These are phyloP conservation scores for Pyrenochaeta sp. DNA, from an alignment of 2,329 filamentous ascomycete species.

Conservation along the genomic window DNA sequence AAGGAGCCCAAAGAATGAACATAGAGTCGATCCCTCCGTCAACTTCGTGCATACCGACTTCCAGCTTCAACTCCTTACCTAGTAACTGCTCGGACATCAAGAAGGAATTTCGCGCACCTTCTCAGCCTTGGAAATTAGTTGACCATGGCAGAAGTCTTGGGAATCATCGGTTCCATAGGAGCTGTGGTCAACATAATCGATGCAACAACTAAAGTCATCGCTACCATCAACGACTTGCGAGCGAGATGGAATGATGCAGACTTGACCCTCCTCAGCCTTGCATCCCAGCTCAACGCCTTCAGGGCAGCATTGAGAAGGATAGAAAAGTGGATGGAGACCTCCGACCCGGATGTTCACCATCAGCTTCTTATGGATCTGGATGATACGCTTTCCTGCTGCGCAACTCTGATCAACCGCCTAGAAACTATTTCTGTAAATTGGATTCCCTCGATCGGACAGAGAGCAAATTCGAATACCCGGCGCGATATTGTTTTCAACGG, in stretches of 20 bases:
- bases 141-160: conserved; percentile 12
- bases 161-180: conserved; percentile 8
- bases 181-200: conserved; percentile 10
- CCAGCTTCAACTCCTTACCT: too few relatives aligned
- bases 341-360: conserved; percentile 13
- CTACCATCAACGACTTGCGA: neutral
- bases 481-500: conserved; percentile 14
- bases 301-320: conserved; percentile 20
- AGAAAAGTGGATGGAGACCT: conserved; percentile 18
- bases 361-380: conserved; percentile 26
- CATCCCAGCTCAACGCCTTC: conserved; percentile 17
- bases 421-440: conserved; percentile 9
- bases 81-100: too few relatives aligned
- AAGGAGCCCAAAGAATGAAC: too few relatives aligned
- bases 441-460: neutral
- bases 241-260: conserved; percentile 12
- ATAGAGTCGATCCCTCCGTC: too few relatives aligned
- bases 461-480: conserved; percentile 3
- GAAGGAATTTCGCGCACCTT: neutral
- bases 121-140: too few relatives aligned
- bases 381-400: conserved; percentile 14
- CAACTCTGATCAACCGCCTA: conserved; percentile 11
- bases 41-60: too few relatives aligned
- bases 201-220: conserved; percentile 7
- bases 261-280: conserved; percentile 18